These are phyloP conservation scores for Scleromitrula shiraiana DNA, from an alignment of 2,329 filamentous ascomycete species.

Conservation along the genomic window DNA sequence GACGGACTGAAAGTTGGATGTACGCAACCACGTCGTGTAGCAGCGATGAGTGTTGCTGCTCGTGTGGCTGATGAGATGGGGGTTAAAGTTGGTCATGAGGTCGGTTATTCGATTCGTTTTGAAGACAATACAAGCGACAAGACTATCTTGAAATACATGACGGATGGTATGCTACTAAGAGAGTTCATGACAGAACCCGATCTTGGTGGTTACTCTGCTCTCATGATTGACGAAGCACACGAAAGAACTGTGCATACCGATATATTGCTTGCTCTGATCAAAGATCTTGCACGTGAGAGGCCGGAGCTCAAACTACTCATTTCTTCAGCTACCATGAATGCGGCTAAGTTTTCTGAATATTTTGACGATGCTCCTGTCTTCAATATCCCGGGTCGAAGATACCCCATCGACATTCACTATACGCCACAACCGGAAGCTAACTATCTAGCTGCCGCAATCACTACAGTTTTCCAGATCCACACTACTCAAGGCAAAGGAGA, in stretches of 20 bases:
- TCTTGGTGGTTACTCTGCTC: constrained; percentile 69
- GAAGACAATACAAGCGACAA: constrained; percentile 89
- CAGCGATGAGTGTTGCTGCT: constrained; percentile 94
- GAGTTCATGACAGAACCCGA: constrained; percentile 87
- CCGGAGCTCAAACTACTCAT: constrained; percentile 87
- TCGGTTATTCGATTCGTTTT: constrained; percentile 92
- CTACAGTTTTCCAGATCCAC: constrained; percentile 92
- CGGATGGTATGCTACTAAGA: constrained; percentile 87
- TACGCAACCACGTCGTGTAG: constrained; percentile 90
- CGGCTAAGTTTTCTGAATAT: constrained; percentile 82
- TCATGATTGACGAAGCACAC: constrained; percentile 98
- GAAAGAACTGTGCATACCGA: constrained; percentile 88
- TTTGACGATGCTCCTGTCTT: constrained; percentile 92
- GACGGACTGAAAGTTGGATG: constrained; percentile 79
- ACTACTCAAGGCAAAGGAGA: constrained; percentile 78
- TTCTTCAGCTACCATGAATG: constrained; percentile 90
- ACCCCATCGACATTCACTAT: constrained; percentile 87
- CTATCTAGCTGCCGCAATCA: constrained; percentile 84
- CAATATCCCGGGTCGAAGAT: constrained; percentile 83
- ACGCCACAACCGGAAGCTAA: constrained; percentile 88
- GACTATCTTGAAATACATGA: constrained; percentile 92
- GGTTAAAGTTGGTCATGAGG: constrained; percentile 81
- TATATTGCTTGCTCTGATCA: constrained; percentile 78
- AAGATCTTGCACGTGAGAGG: constrained; percentile 75
- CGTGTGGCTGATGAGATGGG: constrained; percentile 94